Percentiles rank a stretch among this genome's conserved stretches.
These are phyloP conservation scores for Aureobasidium sp. DNA, from an alignment of 2,329 filamentous ascomycete species.

Conservation along the genomic window DNA sequence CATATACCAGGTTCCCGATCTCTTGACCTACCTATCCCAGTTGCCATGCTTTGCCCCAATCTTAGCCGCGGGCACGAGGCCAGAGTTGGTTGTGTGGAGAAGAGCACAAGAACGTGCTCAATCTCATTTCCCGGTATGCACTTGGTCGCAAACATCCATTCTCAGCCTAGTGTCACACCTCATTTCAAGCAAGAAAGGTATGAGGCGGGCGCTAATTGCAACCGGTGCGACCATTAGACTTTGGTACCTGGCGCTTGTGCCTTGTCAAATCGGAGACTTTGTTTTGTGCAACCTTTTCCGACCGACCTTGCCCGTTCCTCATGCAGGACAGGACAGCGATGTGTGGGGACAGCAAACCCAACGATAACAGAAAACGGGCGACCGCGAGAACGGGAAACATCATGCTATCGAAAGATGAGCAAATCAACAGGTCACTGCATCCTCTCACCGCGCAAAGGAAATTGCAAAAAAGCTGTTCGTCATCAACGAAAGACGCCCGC, in stretches of 20 bases:
- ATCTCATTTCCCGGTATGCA: slow-evolving; percentile 21
- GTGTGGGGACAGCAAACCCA: background rate
- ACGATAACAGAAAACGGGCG: slow-evolving; percentile 16
- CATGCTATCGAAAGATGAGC: slow-evolving; percentile 17
- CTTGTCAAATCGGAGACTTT: slow-evolving; percentile 17
- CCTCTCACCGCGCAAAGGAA: background rate
- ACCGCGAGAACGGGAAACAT: background rate
- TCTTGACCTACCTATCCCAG: background rate
- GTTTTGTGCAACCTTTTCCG: slow-evolving; percentile 4
- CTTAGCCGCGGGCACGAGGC: slow-evolving; percentile 21
- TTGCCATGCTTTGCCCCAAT: background rate
- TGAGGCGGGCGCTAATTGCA: slow-evolving; percentile 8
- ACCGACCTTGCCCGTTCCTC: background rate
- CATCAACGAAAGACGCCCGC: background rate
- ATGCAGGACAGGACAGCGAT: slow-evolving; percentile 6
- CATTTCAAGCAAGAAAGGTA: slow-evolving; percentile 7
- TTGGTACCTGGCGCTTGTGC: slow-evolving; percentile 19
- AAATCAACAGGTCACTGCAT: slow-evolving; percentile 12
- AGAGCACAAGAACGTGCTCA: slow-evolving; percentile 7
- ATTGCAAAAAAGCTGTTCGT: slow-evolving; percentile 5
- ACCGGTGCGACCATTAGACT: slow-evolving; percentile 17
- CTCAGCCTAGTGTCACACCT: slow-evolving; percentile 9
- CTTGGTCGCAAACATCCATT: slow-evolving; percentile 20
- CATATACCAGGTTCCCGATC: slow-evolving; percentile 9
- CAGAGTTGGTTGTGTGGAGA: slow-evolving; percentile 17